Evolutionary conservation across 345 rosid species (phyloP).

Genomic region (Kandelia obovata): DNA sequence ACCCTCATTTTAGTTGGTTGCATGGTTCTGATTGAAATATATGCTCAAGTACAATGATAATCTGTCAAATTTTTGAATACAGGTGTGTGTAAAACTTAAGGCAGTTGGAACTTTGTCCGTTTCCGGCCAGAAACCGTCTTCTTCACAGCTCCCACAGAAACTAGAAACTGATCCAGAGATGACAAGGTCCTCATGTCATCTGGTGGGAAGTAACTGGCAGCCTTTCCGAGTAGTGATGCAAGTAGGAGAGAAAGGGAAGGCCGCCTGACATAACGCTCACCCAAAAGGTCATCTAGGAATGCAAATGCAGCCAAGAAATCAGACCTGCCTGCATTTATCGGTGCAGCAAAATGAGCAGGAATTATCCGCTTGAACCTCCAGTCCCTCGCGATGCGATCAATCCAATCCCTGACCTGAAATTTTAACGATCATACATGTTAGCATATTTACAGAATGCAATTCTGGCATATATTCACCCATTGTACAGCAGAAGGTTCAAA

Average conservation of each 20-base stretch:
- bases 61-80: not conserved
- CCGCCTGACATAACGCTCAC: constrained; percentile 59
- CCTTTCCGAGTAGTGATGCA: constrained; percentile 76
- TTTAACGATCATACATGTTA: not conserved
- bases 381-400: constrained; percentile 67
- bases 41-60: not conserved
- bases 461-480: not conserved
- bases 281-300: constrained; percentile 82
- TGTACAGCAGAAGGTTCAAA: not conserved
- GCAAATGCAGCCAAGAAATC: constrained; percentile 84
- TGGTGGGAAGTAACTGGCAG: constrained; percentile 92
- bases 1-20: not conserved
- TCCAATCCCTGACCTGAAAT: constrained; percentile 88
- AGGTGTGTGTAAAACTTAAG: not conserved
- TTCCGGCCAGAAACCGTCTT: constrained; percentile 82
- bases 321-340: constrained; percentile 72
- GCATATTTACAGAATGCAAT: constrained; percentile 3
- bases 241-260: constrained; percentile 72
- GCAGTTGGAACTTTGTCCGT: constrained; percentile 15
- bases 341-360: constrained; percentile 95
- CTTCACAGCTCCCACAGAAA: constrained; percentile 91
- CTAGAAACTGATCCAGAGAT: constrained; percentile 85
- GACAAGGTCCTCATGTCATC: constrained; percentile 94
- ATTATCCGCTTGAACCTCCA: constrained; percentile 94
- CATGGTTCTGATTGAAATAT: not conserved